Percentiles rank a stretch among this genome's conserved stretches.
These are phyloP conservation scores for Alternaria panax DNA, from an alignment of 2,329 filamentous ascomycete genomes.

Conservation along the genomic window DNA sequence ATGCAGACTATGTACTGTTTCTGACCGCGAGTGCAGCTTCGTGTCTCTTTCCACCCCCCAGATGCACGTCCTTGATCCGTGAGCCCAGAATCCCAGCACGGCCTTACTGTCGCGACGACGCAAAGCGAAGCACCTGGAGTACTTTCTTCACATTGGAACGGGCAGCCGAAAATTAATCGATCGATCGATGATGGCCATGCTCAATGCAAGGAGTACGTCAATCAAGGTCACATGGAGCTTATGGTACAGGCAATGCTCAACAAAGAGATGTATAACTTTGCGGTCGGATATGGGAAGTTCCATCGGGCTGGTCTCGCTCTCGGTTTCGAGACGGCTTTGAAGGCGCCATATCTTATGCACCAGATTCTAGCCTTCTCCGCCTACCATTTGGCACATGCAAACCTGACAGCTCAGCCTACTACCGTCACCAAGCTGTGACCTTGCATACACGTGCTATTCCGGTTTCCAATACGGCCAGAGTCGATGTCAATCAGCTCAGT, in stretches of 20 bases:
- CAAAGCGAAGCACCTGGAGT: background rate
- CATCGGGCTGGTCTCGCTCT: constrained; percentile 21
- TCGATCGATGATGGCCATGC: background rate
- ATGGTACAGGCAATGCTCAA: constrained; percentile 40
- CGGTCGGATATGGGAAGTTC: constrained; percentile 23
- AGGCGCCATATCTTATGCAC: constrained; percentile 48
- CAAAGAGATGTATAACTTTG: constrained; percentile 35
- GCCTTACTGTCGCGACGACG: background rate
- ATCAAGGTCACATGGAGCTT: constrained; percentile 49
- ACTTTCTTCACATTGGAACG: background rate
- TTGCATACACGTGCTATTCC: constrained; percentile 47
- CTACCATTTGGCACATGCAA: constrained; percentile 42
- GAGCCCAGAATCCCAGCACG: background rate
- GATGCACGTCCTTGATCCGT: background rate
- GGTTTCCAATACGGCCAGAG: constrained; percentile 28
- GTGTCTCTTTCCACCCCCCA: background rate
- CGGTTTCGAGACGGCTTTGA: constrained; percentile 31
- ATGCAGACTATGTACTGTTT: constrained; percentile 27
- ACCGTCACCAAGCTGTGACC: constrained; percentile 25
- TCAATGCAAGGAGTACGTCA: constrained; percentile 29
- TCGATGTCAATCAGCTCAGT: constrained; percentile 34
- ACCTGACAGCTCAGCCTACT: constrained; percentile 28
- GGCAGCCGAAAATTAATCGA: background rate
- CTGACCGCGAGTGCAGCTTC: constrained; percentile 26
- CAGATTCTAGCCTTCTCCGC: constrained; percentile 50